These are phyloP conservation scores for Termitomyces sp. DNA, from an alignment of 768 basidiomycete genomes.

Conservation along the genomic window DNA sequence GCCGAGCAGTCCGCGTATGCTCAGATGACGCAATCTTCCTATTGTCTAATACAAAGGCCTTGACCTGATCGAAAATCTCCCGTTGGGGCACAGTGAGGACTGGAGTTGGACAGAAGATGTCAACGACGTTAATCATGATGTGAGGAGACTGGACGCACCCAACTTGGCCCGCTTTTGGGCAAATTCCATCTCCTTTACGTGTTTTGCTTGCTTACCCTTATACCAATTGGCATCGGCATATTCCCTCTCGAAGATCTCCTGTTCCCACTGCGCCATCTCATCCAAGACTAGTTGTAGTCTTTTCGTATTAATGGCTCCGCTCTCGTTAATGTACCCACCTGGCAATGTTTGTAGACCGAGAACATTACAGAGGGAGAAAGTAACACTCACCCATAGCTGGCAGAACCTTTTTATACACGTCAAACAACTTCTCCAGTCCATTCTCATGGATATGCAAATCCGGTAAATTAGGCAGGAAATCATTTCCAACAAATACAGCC, in stretches of 20 bases:
- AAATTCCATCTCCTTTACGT: constrained; percentile 62
- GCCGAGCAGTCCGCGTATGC: constrained; percentile 35
- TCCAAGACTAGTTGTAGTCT: constrained; percentile 85
- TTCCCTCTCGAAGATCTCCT: constrained; percentile 89
- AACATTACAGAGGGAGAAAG: background rate
- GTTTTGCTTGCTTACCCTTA: constrained; percentile 87
- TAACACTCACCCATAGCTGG: constrained; percentile 61
- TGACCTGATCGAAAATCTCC: constrained; percentile 75
- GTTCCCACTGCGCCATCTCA: constrained; percentile 86
- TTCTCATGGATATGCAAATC: constrained; percentile 98
- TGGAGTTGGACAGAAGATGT: constrained; percentile 14
- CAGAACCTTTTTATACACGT: constrained; percentile 91
- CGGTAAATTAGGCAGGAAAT: constrained; percentile 94
- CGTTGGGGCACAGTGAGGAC: constrained; percentile 77
- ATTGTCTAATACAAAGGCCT: constrained; percentile 65
- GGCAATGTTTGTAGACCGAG: background rate
- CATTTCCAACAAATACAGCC: constrained; percentile 96
- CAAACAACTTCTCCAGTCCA: constrained; percentile 88
- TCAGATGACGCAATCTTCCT: constrained; percentile 30
- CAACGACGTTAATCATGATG: background rate
- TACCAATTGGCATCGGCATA: constrained; percentile 90
- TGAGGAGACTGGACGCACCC: constrained; percentile 43
- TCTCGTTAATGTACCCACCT: constrained; percentile 95
- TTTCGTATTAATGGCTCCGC: constrained; percentile 74
- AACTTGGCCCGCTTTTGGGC: constrained; percentile 57